Base-by-base conservation (phyloP, 2,329 filamentous ascomycete genomes). In the Paraconiothyrium brasiliense region DNA sequence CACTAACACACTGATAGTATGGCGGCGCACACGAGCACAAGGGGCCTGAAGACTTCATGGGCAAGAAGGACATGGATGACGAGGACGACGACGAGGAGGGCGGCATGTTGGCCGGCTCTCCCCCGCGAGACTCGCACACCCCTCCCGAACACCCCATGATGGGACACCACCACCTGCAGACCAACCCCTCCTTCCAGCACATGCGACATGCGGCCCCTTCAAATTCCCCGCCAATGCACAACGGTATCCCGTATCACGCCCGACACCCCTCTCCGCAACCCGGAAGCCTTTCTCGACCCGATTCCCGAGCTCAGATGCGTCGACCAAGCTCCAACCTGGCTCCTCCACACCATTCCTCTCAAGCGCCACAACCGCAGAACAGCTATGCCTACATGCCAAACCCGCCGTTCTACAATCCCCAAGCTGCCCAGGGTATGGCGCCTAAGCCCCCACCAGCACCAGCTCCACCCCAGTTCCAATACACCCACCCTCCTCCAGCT, bases 11-110 rank as follows among this genome's bases (percentile, higher is more conserved):
- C 55, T 60, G 60, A 55, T 77, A 97, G 93, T 97, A 97, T 84
- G 93, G 93, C 72, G 90, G 89, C 61, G 90, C 94, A 48, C 96
- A 95, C 79, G 95, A 99, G 79, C 94, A 98, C 82, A 99, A 98
- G 82, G 94, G 94, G 2, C 95, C 95, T 0, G 86, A 87, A 58
- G 95, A 99, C 80, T 99, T 97, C 80, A 92, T 90, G 74, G 93
- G 93, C 67, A 90, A 90, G 79, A 84, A 84, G 61, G 87, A 86
- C 62, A 83, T 83, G 60, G 90, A 91, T 65, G 91, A 91, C 68
- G 92, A 95, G 56, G 94, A 97, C 54, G 93, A 97, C 54, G 93
- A 96, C 16, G 92, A 92, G 27, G 90, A 93, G 41, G 72, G 66
- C 22, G 90, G 92, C 32, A 75, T 76, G 16, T 56, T 64, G 61